phyloP scores from a whole-genome alignment of 2,329 filamentous ascomycete species.

The Fusarium sp. region DNA sequence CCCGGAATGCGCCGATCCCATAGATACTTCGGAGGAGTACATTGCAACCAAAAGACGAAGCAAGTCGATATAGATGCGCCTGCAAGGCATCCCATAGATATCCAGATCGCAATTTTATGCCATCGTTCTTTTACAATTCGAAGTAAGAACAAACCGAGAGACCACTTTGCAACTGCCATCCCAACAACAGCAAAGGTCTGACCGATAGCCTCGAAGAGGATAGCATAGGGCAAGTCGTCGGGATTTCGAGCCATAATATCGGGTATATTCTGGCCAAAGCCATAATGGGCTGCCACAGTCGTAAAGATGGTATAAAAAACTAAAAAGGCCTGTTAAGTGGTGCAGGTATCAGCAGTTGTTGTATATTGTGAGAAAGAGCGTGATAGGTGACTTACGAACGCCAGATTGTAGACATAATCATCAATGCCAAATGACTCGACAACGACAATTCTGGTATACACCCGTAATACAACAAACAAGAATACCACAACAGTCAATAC shows the following conservation, averaged over 20 bases:
- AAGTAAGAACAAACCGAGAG: conserved; percentile 55
- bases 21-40: conserved; percentile 32
- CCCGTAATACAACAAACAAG: conserved; percentile 51
- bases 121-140: conserved; percentile 51
- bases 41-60: conserved; percentile 37
- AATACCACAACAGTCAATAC: conserved; percentile 41
- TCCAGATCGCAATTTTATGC: conserved; percentile 54
- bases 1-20: conserved; percentile 32
- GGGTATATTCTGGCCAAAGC: conserved; percentile 52
- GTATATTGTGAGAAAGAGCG: neutral
- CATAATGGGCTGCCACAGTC: conserved; percentile 47
- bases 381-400: conserved; percentile 17
- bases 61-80: conserved; percentile 26
- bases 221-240: conserved; percentile 42
- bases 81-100: conserved; percentile 42
- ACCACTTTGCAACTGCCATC: conserved; percentile 56
- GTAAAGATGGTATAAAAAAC: conserved; percentile 51
- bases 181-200: conserved; percentile 55
- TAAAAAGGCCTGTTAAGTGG: conserved; percentile 37
- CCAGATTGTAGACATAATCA: conserved; percentile 51
- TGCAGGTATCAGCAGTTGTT: neutral
- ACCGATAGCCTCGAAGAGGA: conserved; percentile 50
- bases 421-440: conserved; percentile 51
- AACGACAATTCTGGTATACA: conserved; percentile 52
- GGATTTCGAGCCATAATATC: conserved; percentile 38